Evolutionary conservation across 2,329 filamentous ascomycete species (phyloP).

Genomic region (Fulvia fulva): DNA sequence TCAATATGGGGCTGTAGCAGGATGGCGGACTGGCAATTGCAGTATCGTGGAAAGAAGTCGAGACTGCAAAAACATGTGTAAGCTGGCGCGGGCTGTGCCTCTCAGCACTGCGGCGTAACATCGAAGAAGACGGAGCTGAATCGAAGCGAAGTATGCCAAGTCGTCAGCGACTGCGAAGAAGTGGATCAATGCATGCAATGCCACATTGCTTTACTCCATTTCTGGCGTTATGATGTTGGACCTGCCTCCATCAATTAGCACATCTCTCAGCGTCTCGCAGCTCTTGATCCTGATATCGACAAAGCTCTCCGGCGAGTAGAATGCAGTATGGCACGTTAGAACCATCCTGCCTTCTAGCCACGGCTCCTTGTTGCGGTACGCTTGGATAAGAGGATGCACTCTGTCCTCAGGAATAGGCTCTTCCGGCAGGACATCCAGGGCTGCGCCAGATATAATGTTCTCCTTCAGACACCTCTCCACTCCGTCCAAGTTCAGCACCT

Average conservation of each 20-base stretch:
- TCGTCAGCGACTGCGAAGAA: too few relatives aligned
- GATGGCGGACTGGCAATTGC: too few relatives aligned
- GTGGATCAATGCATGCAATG: neutral
- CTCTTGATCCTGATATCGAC: conserved; percentile 29
- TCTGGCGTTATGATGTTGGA: conserved; percentile 27
- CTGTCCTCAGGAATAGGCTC: conserved; percentile 31
- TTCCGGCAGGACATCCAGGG: conserved; percentile 32
- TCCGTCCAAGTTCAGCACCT: conserved; percentile 31
- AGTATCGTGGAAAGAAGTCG: too few relatives aligned
- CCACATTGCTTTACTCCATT: conserved; percentile 19
- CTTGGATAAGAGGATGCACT: conserved; percentile 29
- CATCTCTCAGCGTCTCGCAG: conserved; percentile 26
- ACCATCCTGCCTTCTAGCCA: conserved; percentile 42
- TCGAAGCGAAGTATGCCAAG: too few relatives aligned
- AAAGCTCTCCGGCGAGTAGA: conserved; percentile 29
- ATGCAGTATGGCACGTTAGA: conserved; percentile 31
- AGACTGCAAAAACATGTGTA: too few relatives aligned
- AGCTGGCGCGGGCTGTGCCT: too few relatives aligned
- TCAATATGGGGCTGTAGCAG: too few relatives aligned
- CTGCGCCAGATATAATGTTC: conserved; percentile 29
- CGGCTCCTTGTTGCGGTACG: conserved; percentile 35
- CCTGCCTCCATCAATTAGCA: conserved; percentile 24
- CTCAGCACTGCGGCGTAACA: too few relatives aligned
- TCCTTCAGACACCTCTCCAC: conserved; percentile 29
- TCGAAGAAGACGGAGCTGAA: too few relatives aligned